phyloP scores from a whole-genome alignment of 2,329 filamentous ascomycete genomes.

The Ophiostoma sp. region DNA sequence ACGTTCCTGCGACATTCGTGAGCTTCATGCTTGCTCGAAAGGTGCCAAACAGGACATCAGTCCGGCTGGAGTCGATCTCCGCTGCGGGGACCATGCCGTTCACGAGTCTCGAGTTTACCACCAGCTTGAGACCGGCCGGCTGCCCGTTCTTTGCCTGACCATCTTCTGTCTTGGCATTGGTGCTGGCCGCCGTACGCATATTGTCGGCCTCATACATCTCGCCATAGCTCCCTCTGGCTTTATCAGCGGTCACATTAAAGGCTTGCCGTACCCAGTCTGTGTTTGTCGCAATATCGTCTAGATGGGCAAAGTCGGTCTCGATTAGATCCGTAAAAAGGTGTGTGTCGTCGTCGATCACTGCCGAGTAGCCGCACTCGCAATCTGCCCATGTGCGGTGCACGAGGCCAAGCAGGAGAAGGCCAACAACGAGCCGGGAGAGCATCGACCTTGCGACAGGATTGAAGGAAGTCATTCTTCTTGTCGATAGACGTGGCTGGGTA shows the following conservation, averaged over 20 bases:
- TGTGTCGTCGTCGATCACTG: slow-evolving; percentile 39
- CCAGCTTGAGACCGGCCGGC: slow-evolving; percentile 51
- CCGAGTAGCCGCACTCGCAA: slow-evolving; percentile 69
- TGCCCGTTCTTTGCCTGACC: slow-evolving; percentile 37
- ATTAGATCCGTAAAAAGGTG: slow-evolving; percentile 62
- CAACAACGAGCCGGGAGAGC: slow-evolving; percentile 19
- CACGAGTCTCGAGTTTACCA: slow-evolving; percentile 43
- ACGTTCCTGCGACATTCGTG: slow-evolving; percentile 58
- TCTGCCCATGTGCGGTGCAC: slow-evolving; percentile 34
- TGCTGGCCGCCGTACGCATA: slow-evolving; percentile 41
- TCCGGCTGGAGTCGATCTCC: slow-evolving; percentile 56
- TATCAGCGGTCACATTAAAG: slow-evolving; percentile 58
- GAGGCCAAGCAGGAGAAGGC: slow-evolving; percentile 26
- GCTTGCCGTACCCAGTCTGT: slow-evolving; percentile 61
- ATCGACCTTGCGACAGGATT: not conserved
- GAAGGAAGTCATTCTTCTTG: too few relatives aligned
- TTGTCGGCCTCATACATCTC: slow-evolving; percentile 57
- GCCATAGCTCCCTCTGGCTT: slow-evolving; percentile 58
- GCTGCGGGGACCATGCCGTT: slow-evolving; percentile 54
- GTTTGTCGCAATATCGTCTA: slow-evolving; percentile 43
- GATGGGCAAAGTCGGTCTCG: slow-evolving; percentile 65
- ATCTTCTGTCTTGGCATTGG: slow-evolving; percentile 40
- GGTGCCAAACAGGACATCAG: slow-evolving; percentile 63
- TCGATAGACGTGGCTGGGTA: not conserved
- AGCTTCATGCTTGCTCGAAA: slow-evolving; percentile 64